phyloP scores from a whole-genome alignment of 2,329 filamentous ascomycete genomes.

The Venturia pyrina region DNA sequence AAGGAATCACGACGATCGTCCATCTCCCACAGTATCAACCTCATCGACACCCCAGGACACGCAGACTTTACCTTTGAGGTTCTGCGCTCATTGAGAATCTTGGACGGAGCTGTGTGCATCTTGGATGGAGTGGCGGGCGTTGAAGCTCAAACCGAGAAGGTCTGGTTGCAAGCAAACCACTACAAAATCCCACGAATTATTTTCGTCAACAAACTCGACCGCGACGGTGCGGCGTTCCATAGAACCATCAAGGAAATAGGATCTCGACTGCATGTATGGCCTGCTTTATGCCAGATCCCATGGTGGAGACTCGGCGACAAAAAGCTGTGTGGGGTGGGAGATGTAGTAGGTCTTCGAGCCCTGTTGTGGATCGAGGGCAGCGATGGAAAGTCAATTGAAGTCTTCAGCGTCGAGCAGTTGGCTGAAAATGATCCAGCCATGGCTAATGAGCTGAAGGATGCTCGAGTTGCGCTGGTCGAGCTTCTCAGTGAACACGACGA shows the following conservation, averaged over 20 bases:
- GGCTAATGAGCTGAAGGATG: constrained; percentile 60
- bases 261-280: constrained; percentile 68
- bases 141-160: constrained; percentile 92
- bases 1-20: constrained; percentile 35
- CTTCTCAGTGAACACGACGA: constrained; percentile 84
- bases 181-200: constrained; percentile 77
- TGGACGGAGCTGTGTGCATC: constrained; percentile 88
- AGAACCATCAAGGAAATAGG: constrained; percentile 81
- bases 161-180: constrained; percentile 82
- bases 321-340: constrained; percentile 71
- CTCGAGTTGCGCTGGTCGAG: constrained; percentile 70
- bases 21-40: constrained; percentile 62
- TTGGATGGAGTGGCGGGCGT: constrained; percentile 88
- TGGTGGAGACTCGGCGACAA: constrained; percentile 75
- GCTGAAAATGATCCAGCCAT: constrained; percentile 39
- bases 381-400: constrained; percentile 53
- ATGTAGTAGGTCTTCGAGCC: constrained; percentile 66
- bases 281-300: constrained; percentile 86
- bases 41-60: constrained; percentile 94
- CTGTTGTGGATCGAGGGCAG: constrained; percentile 61
- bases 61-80: constrained; percentile 98
- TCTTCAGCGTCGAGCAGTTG: constrained; percentile 46
- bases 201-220: constrained; percentile 78
- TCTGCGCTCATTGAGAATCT: constrained; percentile 73
- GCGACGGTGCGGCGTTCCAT: constrained; percentile 72